Conservation (phyloP, 2,329 filamentous ascomycete species). For the Emmonsiellopsis sp. region DNA sequence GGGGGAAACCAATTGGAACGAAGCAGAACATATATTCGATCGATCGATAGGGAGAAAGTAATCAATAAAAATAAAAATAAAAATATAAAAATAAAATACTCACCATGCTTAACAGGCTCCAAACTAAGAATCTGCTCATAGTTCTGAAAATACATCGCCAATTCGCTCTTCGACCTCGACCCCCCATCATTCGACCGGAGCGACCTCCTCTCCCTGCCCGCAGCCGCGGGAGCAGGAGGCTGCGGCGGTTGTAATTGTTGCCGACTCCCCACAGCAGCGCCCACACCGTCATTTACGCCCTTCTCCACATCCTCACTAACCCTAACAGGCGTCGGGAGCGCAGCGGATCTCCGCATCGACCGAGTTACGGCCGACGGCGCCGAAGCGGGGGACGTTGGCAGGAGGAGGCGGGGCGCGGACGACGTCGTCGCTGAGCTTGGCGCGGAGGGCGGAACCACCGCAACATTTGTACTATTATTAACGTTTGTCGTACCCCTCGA, state of each 20-base stretch:
- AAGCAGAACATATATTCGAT: too few species aligned
- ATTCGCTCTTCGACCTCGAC: slow-evolving; percentile 78
- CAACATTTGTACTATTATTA: too few species aligned
- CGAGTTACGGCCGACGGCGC: slow-evolving; percentile 10
- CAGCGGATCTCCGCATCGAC: slow-evolving; percentile 9
- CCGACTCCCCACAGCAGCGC: not conserved
- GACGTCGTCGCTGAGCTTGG: not conserved
- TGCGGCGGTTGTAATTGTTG: slow-evolving; percentile 5
- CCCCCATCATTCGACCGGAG: slow-evolving; percentile 76
- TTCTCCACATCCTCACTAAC: slow-evolving; percentile 7
- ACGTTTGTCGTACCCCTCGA: not conserved
- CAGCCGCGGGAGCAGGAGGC: slow-evolving; percentile 3
- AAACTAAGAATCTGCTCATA: slow-evolving; percentile 92
- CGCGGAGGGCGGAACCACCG: too few species aligned
- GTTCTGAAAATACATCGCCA: slow-evolving; percentile 82
- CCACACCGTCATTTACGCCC: not conserved
- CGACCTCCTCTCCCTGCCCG: slow-evolving; percentile 53
- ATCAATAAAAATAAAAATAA: slow-evolving; percentile 19
- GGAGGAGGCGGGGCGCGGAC: not conserved
- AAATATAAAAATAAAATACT: slow-evolving; percentile 6
- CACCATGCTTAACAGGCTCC: slow-evolving; percentile 68
- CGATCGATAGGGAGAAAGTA: not conserved
- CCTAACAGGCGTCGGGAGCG: slow-evolving; percentile 1
- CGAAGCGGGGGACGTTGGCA: not conserved
- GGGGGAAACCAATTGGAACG: too few species aligned